phyloP scores from a whole-genome alignment of 371 early-diverging fungal species.

The Syncephalastrum racemosum region DNA sequence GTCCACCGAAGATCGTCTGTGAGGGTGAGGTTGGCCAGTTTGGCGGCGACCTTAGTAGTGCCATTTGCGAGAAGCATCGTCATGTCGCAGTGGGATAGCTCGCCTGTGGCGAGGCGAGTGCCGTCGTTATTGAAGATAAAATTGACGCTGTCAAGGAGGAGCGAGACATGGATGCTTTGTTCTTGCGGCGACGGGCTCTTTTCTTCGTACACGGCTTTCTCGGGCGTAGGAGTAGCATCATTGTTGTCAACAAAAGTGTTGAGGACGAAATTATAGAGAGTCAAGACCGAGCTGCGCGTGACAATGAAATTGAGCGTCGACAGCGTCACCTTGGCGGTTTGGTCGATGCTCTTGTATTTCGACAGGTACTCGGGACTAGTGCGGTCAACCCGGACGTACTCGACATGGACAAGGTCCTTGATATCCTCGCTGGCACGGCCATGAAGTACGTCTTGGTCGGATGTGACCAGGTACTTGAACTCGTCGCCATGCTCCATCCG shows the following conservation, averaged over 20 bases:
- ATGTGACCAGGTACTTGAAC: constrained; percentile 70
- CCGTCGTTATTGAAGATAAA: constrained; percentile 88
- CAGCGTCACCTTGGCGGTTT: constrained; percentile 80
- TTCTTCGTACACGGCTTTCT: neutral
- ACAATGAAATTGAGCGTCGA: constrained; percentile 84
- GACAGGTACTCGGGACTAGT: constrained; percentile 76
- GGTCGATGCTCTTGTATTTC: constrained; percentile 78
- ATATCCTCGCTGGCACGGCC: constrained; percentile 29
- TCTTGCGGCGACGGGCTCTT: neutral
- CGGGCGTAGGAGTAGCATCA: neutral
- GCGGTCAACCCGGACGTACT: constrained; percentile 71
- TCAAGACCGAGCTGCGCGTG: constrained; percentile 83
- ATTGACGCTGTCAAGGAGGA: constrained; percentile 76
- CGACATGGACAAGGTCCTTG: constrained; percentile 71
- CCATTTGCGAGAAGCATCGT: constrained; percentile 61
- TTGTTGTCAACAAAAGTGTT: constrained; percentile 74
- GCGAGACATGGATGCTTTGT: constrained; percentile 57
- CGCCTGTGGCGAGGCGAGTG: constrained; percentile 72
- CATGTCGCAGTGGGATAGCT: constrained; percentile 73
- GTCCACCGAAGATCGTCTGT: constrained; percentile 56
- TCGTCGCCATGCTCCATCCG: constrained; percentile 60
- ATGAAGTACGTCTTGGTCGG: constrained; percentile 40
- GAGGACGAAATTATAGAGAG: constrained; percentile 83
- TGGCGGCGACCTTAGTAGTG: constrained; percentile 73
- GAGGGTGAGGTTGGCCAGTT: constrained; percentile 83